These are phyloP conservation scores for Mycena epipterygia DNA, from an alignment of 768 basidiomycete genomes.

Conservation along the genomic window DNA sequence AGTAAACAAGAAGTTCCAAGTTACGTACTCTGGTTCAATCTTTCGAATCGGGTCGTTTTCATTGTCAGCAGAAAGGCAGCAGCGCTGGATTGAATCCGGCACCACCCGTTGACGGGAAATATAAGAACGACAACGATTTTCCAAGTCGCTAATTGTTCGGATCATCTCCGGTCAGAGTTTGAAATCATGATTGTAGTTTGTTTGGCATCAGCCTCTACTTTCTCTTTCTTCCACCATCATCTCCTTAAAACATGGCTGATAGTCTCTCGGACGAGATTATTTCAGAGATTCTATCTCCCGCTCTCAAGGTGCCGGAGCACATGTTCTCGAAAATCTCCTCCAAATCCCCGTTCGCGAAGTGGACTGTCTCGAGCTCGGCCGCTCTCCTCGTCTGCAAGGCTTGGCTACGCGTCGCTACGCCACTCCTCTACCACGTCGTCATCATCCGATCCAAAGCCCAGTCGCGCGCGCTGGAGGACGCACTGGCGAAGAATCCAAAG, in stretches of 20 bases:
- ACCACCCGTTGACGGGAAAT: too few species aligned
- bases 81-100: too few species aligned
- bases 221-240: too few species aligned
- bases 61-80: too few species aligned
- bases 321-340: background rate
- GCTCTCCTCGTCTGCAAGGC: conserved; percentile 17
- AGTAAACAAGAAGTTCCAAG: too few species aligned
- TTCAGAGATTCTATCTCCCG: conserved; percentile 14
- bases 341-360: conserved; percentile 13
- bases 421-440: background rate
- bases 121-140: too few species aligned
- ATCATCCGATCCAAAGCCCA: conserved; percentile 14
- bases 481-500: background rate
- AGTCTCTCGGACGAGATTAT: conserved; percentile 15
- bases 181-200: too few species aligned
- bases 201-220: too few species aligned
- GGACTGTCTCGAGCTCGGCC: conserved; percentile 3
- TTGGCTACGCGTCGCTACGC: conserved; percentile 15
- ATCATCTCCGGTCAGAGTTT: too few species aligned
- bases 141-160: too few species aligned
- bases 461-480: background rate
- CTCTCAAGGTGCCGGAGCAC: conserved; percentile 4
- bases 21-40: too few species aligned
- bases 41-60: too few species aligned
- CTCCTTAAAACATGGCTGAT: background rate